Percentiles rank a stretch among this genome's conserved stretches.
Evolutionary conservation across 352 stramenopile genomes (phyloP).

Genomic region (Phytophthora pseudosyringae): DNA sequence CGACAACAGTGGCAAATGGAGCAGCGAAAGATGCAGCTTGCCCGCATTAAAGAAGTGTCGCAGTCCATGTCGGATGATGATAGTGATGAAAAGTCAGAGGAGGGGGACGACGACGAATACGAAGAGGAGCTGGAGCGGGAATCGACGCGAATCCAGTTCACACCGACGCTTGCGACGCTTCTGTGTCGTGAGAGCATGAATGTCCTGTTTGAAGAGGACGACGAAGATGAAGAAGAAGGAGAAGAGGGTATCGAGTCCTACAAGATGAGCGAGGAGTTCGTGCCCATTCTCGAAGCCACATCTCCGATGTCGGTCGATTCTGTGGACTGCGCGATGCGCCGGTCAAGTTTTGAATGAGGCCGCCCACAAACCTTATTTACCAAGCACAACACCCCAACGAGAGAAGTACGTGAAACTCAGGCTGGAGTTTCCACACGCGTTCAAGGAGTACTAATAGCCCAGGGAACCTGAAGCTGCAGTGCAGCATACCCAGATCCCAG

Average conservation of each 20-base stretch:
- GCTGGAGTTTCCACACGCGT: slow-evolving; percentile 15
- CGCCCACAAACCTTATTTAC: slow-evolving; percentile 35
- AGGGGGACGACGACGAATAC: slow-evolving; percentile 32
- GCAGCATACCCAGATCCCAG: slow-evolving; percentile 10
- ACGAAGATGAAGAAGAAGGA: slow-evolving; percentile 51
- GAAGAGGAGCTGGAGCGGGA: slow-evolving; percentile 43
- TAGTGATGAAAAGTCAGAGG: slow-evolving; percentile 39
- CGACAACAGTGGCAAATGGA: slow-evolving; percentile 47
- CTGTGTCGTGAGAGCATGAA: slow-evolving; percentile 60
- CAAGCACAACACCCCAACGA: slow-evolving; percentile 16
- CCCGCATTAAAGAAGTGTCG: slow-evolving; percentile 32
- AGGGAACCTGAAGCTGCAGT: slow-evolving; percentile 10
- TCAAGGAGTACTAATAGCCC: slow-evolving; percentile 20
- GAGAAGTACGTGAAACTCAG: slow-evolving; percentile 12
- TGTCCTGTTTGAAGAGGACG: slow-evolving; percentile 65
- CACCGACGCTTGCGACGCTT: slow-evolving; percentile 50
- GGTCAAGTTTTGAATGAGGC: slow-evolving; percentile 44
- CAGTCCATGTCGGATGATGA: slow-evolving; percentile 39
- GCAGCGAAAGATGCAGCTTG: slow-evolving; percentile 43
- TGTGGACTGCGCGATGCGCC: slow-evolving; percentile 50
- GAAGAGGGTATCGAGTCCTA: slow-evolving; percentile 35
- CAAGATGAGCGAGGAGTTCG: slow-evolving; percentile 53
- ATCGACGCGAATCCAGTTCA: slow-evolving; percentile 51
- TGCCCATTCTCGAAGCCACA: slow-evolving; percentile 63
- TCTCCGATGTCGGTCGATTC: slow-evolving; percentile 45